These are phyloP conservation scores for Fraxinus pennsylvanica DNA, from an alignment of 257 asterid genomes.

Conservation along the genomic window DNA sequence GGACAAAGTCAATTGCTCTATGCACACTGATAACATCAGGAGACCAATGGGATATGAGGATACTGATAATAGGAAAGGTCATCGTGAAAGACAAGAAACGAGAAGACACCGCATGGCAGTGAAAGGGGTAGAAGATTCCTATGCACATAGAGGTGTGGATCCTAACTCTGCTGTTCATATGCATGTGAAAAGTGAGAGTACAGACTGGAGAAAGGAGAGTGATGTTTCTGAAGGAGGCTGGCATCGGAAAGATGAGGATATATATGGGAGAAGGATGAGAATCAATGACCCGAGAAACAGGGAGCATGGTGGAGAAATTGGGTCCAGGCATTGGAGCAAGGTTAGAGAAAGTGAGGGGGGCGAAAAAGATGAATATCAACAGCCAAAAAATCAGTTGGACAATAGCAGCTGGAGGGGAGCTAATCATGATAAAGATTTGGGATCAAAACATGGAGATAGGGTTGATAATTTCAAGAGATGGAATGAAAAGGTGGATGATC, in stretches of 20 bases:
- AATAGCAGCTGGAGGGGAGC: slow-evolving; percentile 60
- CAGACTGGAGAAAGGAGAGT: slow-evolving; percentile 66
- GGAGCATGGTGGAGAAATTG: slow-evolving; percentile 59
- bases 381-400: slow-evolving; percentile 58
- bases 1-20: slow-evolving; percentile 59
- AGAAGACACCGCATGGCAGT: slow-evolving; percentile 47
- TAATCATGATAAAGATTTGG: slow-evolving; percentile 55
- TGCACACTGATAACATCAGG: slow-evolving; percentile 37
- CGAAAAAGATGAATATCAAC: slow-evolving; percentile 61
- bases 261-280: slow-evolving; percentile 57
- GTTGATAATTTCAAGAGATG: slow-evolving; percentile 55
- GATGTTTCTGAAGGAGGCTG: slow-evolving; percentile 65
- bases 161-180: slow-evolving; percentile 43
- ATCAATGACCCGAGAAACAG: slow-evolving; percentile 64
- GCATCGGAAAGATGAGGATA: slow-evolving; percentile 64
- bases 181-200: slow-evolving; percentile 47
- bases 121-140: slow-evolving; percentile 63
- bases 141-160: slow-evolving; percentile 55
- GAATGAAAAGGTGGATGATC: slow-evolving; percentile 53
- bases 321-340: slow-evolving; percentile 54
- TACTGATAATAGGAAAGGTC: slow-evolving; percentile 45
- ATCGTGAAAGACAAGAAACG: slow-evolving; percentile 60
- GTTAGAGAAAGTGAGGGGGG: slow-evolving; percentile 63
- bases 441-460: slow-evolving; percentile 62
- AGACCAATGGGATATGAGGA: slow-evolving; percentile 53